Base-by-base conservation (phyloP, 176 grass and related monocot species). In the Rhynchospora breviuscula region DNA sequence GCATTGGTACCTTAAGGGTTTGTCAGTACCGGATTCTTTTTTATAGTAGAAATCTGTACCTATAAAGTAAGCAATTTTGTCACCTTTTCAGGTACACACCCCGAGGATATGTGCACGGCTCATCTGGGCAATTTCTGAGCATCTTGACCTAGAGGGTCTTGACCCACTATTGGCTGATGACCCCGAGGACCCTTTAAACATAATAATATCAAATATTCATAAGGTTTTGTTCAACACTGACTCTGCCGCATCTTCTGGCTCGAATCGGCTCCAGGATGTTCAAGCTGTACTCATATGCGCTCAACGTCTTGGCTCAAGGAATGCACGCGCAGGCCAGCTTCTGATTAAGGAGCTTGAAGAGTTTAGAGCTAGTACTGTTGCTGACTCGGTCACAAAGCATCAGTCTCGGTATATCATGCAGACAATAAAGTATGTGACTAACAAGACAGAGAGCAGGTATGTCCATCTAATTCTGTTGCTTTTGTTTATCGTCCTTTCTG, bases 81-180 rank as follows among this genome's bases (percentile, higher is more conserved):
- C 69, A 51, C 80, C 13, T 67, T 92, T 53, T 33, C 86, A 99
- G 93, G 86, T 99, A 85, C 96, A 95, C 83, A 99, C 91, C 18
- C 88, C 90, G 85, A 90, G 93, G 79, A 90, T 99, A 91, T 91
- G 86, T 79, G 64, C 93, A 61, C 92, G 96, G 8, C 84, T 99
- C 57, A 92, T 95, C 82, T 99, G 92, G 92, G 96, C 96, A 59
- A 93, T 99, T 84, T 88, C 91, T 57, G 96, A 99, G 85, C 96
- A 99, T 78, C 93, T 99, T 62, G 96, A 99, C 88, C 88, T 99
- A 85, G 96, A 99, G 85, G 96, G 96, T 79, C 81, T 99, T 52
- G 96, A 99, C 87, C 96, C 96, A 23, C 90, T 99, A 86, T 89
- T 99, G 77, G 96, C 96, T 86, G 96, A 99, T 91, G 96, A 99